Evolutionary conservation across 2,329 filamentous ascomycete genomes (phyloP).

Genomic region (Neonectria magnoliae): DNA sequence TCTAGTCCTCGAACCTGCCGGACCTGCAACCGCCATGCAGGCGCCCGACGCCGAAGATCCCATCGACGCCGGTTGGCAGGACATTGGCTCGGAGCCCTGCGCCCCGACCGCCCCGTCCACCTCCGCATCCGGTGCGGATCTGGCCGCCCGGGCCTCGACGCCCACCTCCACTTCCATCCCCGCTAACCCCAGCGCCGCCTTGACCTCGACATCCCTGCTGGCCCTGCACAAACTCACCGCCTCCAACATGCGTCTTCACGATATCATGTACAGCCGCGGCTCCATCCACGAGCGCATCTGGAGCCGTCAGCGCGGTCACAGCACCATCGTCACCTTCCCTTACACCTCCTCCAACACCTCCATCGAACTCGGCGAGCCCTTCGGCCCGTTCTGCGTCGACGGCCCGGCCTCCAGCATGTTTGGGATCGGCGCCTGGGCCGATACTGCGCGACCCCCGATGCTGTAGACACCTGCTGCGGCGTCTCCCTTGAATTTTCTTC

Average conservation of each 20-base stretch:
- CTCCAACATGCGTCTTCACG: constrained; percentile 5
- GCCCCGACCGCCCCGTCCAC: constrained; percentile 6
- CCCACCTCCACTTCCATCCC: neutral
- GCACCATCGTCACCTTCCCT: constrained; percentile 18
- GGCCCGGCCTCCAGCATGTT: constrained; percentile 25
- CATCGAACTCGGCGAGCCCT: constrained; percentile 23
- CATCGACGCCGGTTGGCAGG: constrained; percentile 1
- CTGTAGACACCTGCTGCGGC: neutral
- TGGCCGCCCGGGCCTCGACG: neutral
- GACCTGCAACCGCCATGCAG: neutral
- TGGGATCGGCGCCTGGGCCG: constrained; percentile 38
- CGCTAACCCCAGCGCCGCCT: neutral
- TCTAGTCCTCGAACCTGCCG: neutral
- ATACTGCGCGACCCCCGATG: constrained; percentile 24
- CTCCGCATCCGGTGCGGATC: neutral
- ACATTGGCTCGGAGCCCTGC: constrained; percentile 4
- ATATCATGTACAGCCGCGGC: neutral
- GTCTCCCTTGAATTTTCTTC: neutral
- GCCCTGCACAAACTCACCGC: constrained; percentile 1
- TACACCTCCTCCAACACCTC: constrained; percentile 26
- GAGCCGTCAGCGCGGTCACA: constrained; percentile 3
- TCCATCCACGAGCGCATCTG: constrained; percentile 5
- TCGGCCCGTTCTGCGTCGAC: constrained; percentile 9
- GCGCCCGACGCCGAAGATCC: constrained; percentile 11
- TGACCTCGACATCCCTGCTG: neutral